Base-by-base conservation (phyloP, 148 eudicot genomes). In the Fallopia convolvulus region DNA sequence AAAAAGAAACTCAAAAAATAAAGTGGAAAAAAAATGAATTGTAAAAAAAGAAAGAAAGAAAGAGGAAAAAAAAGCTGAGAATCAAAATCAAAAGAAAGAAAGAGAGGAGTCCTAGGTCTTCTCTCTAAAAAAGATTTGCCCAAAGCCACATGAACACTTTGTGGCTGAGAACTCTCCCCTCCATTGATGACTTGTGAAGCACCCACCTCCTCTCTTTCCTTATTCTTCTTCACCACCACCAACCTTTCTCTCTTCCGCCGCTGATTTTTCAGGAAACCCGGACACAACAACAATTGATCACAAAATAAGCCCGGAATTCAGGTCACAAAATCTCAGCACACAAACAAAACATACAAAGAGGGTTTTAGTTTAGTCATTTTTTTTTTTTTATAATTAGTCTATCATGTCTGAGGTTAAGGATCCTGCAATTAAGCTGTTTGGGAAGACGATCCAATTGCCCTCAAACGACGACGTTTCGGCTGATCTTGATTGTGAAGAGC, bases 351-450 rank as follows among this genome's bases (percentile, higher is more conserved):
- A 44, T 6, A 42, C 46, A 42, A 6, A 58, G 32, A 58, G 65
- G 65, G 65, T 58, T 30, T 63, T 26, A 63, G 68, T 30, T 63
- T 26, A 63, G 68, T 26, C 26, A 2, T 3, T 23, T 13, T 23
- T 23, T 13, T 23, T 23, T 0, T 26, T 61, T 61, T 61, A 14
- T 50, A 6, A 14, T 52, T 52, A 52, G 58, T 17, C 30, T 52
- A 52, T 12, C 21, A 85, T 87, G 88, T 68, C 79, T 83, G 86
- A 76, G 33, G 65, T 75, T 18, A 80, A 70, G 61, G 92, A 90
- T 72, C 89, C 93, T 23, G 92, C 91, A 33, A 83, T 94, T 78
- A 94, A 86, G 84, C 83, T 94, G 75, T 94, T 94, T 40, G 99
- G 99, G 60, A 87, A 83, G 78, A 87, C 86, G 79, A 92, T 94